A percentile compares a stretch with the other conserved stretches of the same genome.
phyloP scores from a whole-genome alignment of 139 green algal species.

The Zygnema circumcarinatum region DNA sequence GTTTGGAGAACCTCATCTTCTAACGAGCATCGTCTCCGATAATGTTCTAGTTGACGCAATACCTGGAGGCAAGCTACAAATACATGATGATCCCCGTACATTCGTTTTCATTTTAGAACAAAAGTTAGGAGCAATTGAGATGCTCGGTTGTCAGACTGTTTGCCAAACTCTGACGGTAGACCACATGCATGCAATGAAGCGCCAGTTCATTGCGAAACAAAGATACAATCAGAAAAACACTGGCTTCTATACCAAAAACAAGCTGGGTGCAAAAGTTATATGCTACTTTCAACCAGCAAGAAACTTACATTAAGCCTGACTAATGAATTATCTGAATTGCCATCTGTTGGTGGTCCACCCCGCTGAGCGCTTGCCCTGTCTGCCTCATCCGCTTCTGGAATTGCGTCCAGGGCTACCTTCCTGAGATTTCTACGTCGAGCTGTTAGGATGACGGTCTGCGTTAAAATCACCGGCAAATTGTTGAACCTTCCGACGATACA shows the following conservation, averaged over 20 bases:
- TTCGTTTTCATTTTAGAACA: too few relatives aligned
- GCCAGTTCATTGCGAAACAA: not conserved
- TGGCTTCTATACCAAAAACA: not conserved
- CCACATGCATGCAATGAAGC: too few relatives aligned
- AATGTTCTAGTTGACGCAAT: too few relatives aligned
- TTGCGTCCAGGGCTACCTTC: conserved; percentile 37
- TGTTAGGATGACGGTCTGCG: conserved; percentile 29
- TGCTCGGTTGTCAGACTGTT: too few relatives aligned
- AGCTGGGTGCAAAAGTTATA: not conserved
- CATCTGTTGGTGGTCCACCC: not conserved
- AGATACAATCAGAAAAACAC: not conserved
- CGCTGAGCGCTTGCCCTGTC: conserved; percentile 10
- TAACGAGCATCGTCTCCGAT: too few relatives aligned
- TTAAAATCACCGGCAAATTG: conserved; percentile 37
- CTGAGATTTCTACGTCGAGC: conserved; percentile 11
- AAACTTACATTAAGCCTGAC: not conserved
- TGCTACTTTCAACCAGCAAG: not conserved
- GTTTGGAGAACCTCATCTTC: too few relatives aligned
- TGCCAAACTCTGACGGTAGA: too few relatives aligned
- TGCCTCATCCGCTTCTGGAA: conserved; percentile 45
- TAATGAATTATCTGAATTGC: not conserved
- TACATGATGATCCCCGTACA: too few relatives aligned
- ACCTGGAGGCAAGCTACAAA: too few relatives aligned
- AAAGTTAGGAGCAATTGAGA: too few relatives aligned
- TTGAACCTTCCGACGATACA: conserved; percentile 47